A percentile compares a stretch with the other conserved stretches of the same genome.
These are phyloP conservation scores for Petunia secreta DNA, from an alignment of 257 asterid species.

Conservation along the genomic window DNA sequence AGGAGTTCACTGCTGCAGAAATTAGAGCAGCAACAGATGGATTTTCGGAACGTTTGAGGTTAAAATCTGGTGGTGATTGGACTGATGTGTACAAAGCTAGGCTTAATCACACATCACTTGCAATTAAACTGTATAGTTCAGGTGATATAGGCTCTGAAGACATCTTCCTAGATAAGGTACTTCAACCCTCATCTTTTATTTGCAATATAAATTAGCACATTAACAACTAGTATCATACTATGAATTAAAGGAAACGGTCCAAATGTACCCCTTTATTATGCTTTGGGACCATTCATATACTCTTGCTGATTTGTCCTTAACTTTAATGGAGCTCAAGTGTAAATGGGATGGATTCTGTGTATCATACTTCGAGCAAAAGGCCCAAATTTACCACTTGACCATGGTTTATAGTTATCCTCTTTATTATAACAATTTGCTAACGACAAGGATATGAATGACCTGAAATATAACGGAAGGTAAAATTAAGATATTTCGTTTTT, in stretches of 20 bases:
- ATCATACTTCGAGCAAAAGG: neutral
- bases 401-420: neutral
- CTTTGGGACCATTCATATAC: neutral
- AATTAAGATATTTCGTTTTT: neutral
- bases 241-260: neutral
- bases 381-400: neutral
- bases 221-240: neutral
- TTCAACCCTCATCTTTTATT: neutral
- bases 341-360: neutral
- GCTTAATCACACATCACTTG: slow-evolving; percentile 49
- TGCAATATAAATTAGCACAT: neutral
- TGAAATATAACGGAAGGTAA: neutral
- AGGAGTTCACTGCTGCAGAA: slow-evolving; percentile 60
- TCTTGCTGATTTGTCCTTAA: neutral
- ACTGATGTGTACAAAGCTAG: slow-evolving; percentile 55
- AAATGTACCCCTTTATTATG: neutral
- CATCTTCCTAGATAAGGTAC: slow-evolving; percentile 52
- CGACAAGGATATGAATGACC: neutral
- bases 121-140: slow-evolving; percentile 47
- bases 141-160: slow-evolving; percentile 35
- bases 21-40: slow-evolving; percentile 62
- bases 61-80: slow-evolving; percentile 51
- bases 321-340: neutral
- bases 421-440: neutral
- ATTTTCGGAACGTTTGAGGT: slow-evolving; percentile 51